Percentiles rank a stretch among this genome's conserved stretches.
phyloP scores from a whole-genome alignment of 805 yeast genomes.

The Candida endomychidarum region DNA sequence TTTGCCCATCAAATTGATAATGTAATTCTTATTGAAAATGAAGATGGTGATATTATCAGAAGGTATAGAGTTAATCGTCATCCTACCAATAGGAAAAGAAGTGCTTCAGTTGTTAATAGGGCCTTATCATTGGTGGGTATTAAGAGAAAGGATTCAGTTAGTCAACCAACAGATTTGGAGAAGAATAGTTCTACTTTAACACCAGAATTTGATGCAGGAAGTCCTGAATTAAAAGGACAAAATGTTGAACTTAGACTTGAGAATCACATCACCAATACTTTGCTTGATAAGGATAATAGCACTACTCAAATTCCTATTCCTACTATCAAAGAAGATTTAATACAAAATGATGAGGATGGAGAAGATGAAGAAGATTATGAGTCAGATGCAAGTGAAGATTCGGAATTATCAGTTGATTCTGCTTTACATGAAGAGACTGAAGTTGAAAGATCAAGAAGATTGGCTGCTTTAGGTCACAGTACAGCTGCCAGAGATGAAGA shows the following conservation, averaged over 20 bases:
- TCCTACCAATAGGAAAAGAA: conserved; percentile 30
- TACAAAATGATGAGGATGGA: conserved; percentile 5
- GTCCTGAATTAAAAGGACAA: conserved; percentile 7
- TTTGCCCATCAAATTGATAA: conserved; percentile 81
- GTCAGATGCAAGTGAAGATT: conserved; percentile 15
- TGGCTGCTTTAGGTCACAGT: conserved; percentile 54
- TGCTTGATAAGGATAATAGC: conserved; percentile 6
- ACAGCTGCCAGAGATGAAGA: conserved; percentile 40
- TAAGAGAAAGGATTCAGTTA: conserved; percentile 21
- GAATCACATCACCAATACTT: conserved; percentile 8
- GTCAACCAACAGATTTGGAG: conserved; percentile 7
- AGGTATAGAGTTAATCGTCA: conserved; percentile 74
- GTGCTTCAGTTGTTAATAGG: conserved; percentile 41
- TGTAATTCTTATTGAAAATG: conserved; percentile 79
- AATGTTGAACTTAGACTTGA: conserved; percentile 10
- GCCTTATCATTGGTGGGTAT: conserved; percentile 60
- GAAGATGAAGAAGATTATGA: conserved; percentile 11
- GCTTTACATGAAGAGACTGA: conserved; percentile 52
- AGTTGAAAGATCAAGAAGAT: conserved; percentile 63
- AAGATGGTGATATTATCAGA: conserved; percentile 87
- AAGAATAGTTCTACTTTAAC: conserved; percentile 10
- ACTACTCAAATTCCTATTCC: conserved; percentile 10
- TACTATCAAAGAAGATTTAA: conserved; percentile 6
- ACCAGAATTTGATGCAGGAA: conserved; percentile 16
- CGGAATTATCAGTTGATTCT: conserved; percentile 22